Evolutionary conservation across 148 eudicot species (phyloP).

Genomic region (Cornus suecica): DNA sequence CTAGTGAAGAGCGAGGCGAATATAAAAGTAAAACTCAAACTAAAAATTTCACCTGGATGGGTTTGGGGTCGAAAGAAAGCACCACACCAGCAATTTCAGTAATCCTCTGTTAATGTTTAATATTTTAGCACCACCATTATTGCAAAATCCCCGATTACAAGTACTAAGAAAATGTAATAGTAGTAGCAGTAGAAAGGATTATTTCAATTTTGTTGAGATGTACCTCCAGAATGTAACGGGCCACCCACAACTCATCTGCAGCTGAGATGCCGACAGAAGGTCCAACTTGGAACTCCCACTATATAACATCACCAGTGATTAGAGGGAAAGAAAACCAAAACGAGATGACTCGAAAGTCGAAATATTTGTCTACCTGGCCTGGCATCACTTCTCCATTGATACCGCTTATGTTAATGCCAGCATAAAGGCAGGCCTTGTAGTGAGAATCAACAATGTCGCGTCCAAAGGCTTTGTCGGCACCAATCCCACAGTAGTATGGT

Average conservation of each 20-base stretch:
- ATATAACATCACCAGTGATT: neutral
- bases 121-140: neutral
- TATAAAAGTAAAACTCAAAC: neutral
- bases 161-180: neutral
- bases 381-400: conserved; percentile 77
- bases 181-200: neutral
- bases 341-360: neutral
- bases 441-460: conserved; percentile 66
- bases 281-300: conserved; percentile 70
- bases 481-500: conserved; percentile 53
- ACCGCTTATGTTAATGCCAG: conserved; percentile 62
- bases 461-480: conserved; percentile 52
- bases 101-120: conserved; percentile 36
- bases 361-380: conserved; percentile 42
- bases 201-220: neutral
- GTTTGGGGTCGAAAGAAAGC: conserved; percentile 54
- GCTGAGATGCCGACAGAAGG: conserved; percentile 60
- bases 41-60: conserved; percentile 32
- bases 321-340: neutral
- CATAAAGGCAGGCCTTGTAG: conserved; percentile 63
- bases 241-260: conserved; percentile 47
- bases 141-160: neutral
- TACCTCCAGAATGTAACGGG: conserved; percentile 58
- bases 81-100: conserved; percentile 54
- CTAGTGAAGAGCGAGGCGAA: neutral